Conservation (phyloP, 306 rosid genomes). For the Quercus cerris region DNA sequence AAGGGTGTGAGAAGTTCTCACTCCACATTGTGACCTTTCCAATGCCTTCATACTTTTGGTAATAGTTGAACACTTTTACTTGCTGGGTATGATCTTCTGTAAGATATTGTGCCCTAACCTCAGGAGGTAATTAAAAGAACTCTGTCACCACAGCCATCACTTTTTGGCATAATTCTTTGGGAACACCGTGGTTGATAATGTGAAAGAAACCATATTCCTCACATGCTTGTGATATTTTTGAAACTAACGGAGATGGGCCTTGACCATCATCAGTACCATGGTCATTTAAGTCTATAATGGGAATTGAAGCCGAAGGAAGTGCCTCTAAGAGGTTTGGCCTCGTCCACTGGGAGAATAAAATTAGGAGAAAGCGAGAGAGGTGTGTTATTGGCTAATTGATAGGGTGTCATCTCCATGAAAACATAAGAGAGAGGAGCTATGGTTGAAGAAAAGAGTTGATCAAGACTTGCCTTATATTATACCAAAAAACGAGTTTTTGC, state of each 20-base stretch:
- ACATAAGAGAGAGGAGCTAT: too few relatives aligned
- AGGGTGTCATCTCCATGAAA: constrained; percentile 22
- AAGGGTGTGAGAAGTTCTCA: constrained; percentile 41
- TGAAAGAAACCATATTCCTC: constrained; percentile 49
- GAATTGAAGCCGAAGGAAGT: constrained; percentile 29
- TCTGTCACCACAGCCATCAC: constrained; percentile 19
- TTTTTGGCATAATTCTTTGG: constrained; percentile 28
- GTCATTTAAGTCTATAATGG: constrained; percentile 37
- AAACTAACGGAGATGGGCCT: constrained; percentile 5
- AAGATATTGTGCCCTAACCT: constrained; percentile 21
- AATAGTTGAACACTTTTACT: constrained; percentile 25
- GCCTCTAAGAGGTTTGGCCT: constrained; percentile 45
- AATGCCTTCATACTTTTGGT: constrained; percentile 21
- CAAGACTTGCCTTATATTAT: too few relatives aligned
- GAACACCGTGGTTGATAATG: constrained; percentile 45
- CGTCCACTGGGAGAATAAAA: constrained; percentile 36
- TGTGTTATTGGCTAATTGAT: constrained; percentile 16
- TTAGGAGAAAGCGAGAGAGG: constrained; percentile 25
- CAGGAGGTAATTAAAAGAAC: constrained; percentile 38
- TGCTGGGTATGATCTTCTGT: constrained; percentile 30
- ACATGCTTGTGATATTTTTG: constrained; percentile 41
- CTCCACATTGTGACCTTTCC: constrained; percentile 36
- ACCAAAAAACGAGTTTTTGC: too few relatives aligned
- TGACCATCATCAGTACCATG: not conserved
- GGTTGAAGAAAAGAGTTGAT: not conserved